Evolutionary conservation across 1,284 basidiomycete species (phyloP).

Genomic region (Chalciporus sp.): DNA sequence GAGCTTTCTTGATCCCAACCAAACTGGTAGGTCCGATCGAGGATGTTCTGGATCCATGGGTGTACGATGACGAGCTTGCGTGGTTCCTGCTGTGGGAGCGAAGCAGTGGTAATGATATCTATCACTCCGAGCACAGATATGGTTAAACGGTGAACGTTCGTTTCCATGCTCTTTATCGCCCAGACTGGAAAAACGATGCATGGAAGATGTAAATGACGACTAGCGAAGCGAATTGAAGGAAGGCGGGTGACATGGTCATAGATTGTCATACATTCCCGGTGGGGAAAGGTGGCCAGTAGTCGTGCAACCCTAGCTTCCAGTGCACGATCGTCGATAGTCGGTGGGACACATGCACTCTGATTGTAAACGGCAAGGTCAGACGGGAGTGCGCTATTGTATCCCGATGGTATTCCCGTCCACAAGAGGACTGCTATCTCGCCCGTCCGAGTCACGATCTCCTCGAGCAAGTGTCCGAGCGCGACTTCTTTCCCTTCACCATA

Average conservation of each 20-base stretch:
- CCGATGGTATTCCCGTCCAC: conserved; percentile 18
- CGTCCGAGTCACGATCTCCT: conserved; percentile 16
- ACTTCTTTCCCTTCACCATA: conserved; percentile 15
- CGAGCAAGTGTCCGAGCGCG: conserved; percentile 16
- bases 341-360: not conserved
- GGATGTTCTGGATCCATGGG: conserved; percentile 7
- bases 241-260: not conserved
- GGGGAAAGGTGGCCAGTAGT: too few species aligned
- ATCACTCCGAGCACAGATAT: conserved; percentile 1
- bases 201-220: conserved; percentile 6
- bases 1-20: too few species aligned
- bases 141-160: not conserved
- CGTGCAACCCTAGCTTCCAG: not conserved
- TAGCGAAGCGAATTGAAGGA: not conserved
- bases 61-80: conserved; percentile 1
- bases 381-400: conserved; percentile 19
- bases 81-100: not conserved
- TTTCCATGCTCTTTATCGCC: not conserved
- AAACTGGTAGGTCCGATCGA: not conserved
- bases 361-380: conserved; percentile 10
- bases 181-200: conserved; percentile 2
- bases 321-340: not conserved
- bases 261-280: not conserved
- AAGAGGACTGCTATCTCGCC: conserved; percentile 18
- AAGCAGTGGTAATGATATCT: not conserved